These are phyloP conservation scores for Cynanchum wilfordii DNA, from an alignment of 257 asterid genomes.

Conservation along the genomic window DNA sequence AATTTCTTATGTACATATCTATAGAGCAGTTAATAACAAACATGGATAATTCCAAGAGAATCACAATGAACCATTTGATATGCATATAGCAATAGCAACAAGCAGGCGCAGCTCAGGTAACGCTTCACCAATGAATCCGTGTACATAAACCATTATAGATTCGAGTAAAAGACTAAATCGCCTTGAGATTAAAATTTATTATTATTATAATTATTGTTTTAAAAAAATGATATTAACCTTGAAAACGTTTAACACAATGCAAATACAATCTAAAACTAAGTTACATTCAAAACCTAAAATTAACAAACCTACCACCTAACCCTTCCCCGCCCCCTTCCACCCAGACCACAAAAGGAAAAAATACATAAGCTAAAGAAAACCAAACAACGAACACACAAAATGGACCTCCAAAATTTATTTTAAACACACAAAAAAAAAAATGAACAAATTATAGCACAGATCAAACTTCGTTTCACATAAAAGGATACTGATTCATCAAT, in stretches of 20 bases:
- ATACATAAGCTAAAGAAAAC: background rate
- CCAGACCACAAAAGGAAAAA: background rate
- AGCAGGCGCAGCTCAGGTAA: too few species aligned
- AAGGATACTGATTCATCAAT: conserved; percentile 98
- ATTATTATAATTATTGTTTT: too few species aligned
- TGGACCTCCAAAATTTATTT: conserved; percentile 3
- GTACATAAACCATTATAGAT: too few species aligned
- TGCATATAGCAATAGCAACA: background rate
- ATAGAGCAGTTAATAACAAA: conserved; percentile 38
- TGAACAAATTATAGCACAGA: conserved; percentile 2
- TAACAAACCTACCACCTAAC: background rate
- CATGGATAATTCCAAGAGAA: conserved; percentile 1
- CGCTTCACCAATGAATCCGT: too few species aligned
- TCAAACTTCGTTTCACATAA: conserved; percentile 6
- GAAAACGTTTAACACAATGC: background rate
- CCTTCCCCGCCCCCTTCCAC: background rate
- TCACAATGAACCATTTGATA: background rate
- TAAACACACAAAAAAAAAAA: background rate
- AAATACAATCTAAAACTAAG: background rate
- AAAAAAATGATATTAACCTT: too few species aligned
- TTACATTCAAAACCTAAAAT: conserved; percentile 3
- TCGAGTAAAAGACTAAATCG: too few species aligned
- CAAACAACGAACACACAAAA: background rate
- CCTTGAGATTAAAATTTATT: too few species aligned
- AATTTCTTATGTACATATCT: conserved; percentile 94